Evolutionary conservation across 352 stramenopile genomes (phyloP), one percentile per base, ranked within the genome.

Genomic region (Pythium apleroticum): DNA sequence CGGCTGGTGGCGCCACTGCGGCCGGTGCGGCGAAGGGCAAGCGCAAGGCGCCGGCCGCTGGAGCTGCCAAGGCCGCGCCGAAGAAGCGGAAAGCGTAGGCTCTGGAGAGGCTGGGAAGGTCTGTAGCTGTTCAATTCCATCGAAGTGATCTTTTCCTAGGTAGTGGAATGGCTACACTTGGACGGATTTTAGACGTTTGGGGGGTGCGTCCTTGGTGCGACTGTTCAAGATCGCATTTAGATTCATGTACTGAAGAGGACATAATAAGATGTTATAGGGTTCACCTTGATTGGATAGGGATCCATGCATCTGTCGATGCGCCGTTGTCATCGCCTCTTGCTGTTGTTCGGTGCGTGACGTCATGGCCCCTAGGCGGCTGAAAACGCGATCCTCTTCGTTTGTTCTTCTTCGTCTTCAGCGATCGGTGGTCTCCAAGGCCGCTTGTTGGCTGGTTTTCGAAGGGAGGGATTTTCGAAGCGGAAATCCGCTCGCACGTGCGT

Each of bases 1-100:
- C 67, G 19, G 57, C 57, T 0, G 58, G 63, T 25, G 31, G 17
- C 31, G 45, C 20, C 1, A 52, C 22, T 31, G 41, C 43, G 52
- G 57, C 14, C 31, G 50, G 30, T n/a, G 20, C 30, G 57, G 37
- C 41, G 30, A 67, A 73, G 43, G 46, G 61, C 20, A 92, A 92
- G 63, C 78, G 81, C 57, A 92, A 92, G 62, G 60, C 77, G 33
- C 60, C 69, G 10, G 58, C 68, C n/a, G 57, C n/a, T 20, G 39
- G 39, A 12, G 28, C 19, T 10, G 48, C 67, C 50, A 86, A 85
- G 49, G 66, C 78, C 9, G 67, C 81, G 24, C 69, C 73, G 11
- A 92, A 92, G 74, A 90, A 88, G 39, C 37, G 66, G 30, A 73
- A 73, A 33, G 30, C 30, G 30, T 33, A 33, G 9, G 30, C 30